A percentile compares a stretch with the other conserved stretches of the same genome.
These are phyloP conservation scores for Bjerkandera adusta DNA, from an alignment of 1,284 basidiomycete species.

Conservation along the genomic window DNA sequence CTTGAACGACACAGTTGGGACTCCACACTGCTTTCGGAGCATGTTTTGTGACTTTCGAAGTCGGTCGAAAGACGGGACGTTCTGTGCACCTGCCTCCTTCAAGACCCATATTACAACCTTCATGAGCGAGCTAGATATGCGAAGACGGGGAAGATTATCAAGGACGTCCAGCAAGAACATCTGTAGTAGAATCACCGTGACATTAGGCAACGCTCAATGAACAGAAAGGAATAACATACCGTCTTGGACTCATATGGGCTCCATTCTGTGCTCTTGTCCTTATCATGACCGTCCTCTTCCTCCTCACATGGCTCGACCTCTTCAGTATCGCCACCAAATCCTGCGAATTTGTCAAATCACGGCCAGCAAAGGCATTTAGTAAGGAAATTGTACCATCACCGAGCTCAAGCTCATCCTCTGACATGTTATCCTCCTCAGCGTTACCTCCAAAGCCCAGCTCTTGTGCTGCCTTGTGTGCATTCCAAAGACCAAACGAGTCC, in stretches of 20 bases:
- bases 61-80: conserved; percentile 31
- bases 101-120: conserved; percentile 33
- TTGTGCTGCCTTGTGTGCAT: neutral
- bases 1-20: conserved; percentile 20
- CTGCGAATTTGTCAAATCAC: neutral
- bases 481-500: neutral
- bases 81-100: conserved; percentile 26
- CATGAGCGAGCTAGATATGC: conserved; percentile 33
- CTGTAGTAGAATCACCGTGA: too few species aligned
- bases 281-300: neutral
- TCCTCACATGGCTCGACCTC: neutral
- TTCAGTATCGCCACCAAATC: neutral
- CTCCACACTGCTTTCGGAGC: conserved; percentile 16
- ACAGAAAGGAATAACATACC: neutral
- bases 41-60: conserved; percentile 26
- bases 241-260: neutral
- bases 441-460: neutral
- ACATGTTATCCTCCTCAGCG: neutral
- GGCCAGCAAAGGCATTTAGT: neutral
- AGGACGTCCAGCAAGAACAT: conserved; percentile 35
- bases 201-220: too few species aligned
- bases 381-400: neutral
- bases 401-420: neutral
- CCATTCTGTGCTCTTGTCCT: neutral
- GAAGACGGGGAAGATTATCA: conserved; percentile 32